phyloP scores from a whole-genome alignment of 164 flowering plant genomes.

The Euptelea pleiosperma region DNA sequence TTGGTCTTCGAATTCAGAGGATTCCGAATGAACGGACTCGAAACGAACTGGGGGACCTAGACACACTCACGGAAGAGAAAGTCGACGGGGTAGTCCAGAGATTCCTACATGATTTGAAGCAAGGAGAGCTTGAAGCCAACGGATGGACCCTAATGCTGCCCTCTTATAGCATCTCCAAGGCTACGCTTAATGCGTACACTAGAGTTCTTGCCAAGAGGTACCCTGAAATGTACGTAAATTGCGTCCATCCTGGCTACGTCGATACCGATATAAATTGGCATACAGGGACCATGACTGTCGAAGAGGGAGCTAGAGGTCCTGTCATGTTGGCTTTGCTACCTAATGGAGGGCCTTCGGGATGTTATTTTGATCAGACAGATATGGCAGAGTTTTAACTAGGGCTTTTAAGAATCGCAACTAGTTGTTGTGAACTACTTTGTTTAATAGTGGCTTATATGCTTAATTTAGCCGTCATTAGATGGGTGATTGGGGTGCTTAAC shows the following conservation, averaged over 20 bases:
- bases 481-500: too few relatives aligned
- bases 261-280: conserved; percentile 55
- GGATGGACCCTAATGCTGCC: conserved; percentile 60
- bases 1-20: conserved; percentile 27
- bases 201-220: conserved; percentile 50
- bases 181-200: conserved; percentile 52
- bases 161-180: conserved; percentile 55
- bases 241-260: too few relatives aligned
- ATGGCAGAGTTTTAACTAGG: conserved; percentile 35
- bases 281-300: conserved; percentile 42
- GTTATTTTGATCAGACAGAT: conserved; percentile 46
- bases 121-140: conserved; percentile 35
- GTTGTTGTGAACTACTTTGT: neutral
- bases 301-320: conserved; percentile 60
- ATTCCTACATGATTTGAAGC: conserved; percentile 41
- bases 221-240: conserved; percentile 48
- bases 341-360: conserved; percentile 50
- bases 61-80: conserved; percentile 42
- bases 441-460: too few relatives aligned
- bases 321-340: too few relatives aligned
- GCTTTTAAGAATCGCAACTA: neutral
- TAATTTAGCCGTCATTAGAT: too few relatives aligned
- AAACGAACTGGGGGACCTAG: conserved; percentile 40
- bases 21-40: conserved; percentile 39
- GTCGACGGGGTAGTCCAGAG: conserved; percentile 33